Evolutionary conservation across 148 eudicot species (phyloP).

Genomic region (Cornus suecica): DNA sequence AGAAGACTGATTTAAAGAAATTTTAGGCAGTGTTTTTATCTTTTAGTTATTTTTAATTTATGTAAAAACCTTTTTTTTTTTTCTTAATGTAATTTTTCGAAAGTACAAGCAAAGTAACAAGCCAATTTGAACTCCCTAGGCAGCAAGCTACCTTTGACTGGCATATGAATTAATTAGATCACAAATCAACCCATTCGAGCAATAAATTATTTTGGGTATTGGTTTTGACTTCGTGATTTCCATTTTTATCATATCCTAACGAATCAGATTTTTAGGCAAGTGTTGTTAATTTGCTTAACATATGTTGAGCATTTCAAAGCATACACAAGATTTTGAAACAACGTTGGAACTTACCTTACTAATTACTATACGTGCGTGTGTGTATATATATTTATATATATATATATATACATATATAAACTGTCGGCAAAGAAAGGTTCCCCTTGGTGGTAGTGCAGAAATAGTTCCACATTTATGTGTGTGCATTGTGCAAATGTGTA

Average conservation of each 20-base stretch:
- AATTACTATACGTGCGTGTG: too few relatives aligned
- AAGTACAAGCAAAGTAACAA: too few relatives aligned
- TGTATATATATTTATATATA: background rate
- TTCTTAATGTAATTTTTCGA: too few relatives aligned
- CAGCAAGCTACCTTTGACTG: too few relatives aligned
- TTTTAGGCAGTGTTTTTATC: too few relatives aligned
- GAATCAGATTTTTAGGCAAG: background rate
- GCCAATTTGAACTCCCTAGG: too few relatives aligned
- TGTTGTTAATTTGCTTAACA: conserved; percentile 8
- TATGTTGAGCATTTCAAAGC: conserved; percentile 10
- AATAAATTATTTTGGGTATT: background rate
- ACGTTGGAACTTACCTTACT: background rate
- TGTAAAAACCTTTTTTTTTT: too few relatives aligned
- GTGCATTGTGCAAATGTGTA: background rate
- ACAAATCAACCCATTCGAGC: background rate
- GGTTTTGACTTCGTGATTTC: background rate
- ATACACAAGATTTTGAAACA: background rate
- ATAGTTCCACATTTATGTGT: background rate
- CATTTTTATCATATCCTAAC: background rate
- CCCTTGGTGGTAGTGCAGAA: background rate
- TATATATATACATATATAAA: background rate
- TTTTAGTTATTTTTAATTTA: too few relatives aligned
- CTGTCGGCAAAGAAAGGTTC: conserved; percentile 10
- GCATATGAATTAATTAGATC: too few relatives aligned
- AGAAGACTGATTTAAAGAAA: too few relatives aligned